Base-by-base conservation (phyloP, 257 asterid genomes). In the Thymus quinquecostatus region DNA sequence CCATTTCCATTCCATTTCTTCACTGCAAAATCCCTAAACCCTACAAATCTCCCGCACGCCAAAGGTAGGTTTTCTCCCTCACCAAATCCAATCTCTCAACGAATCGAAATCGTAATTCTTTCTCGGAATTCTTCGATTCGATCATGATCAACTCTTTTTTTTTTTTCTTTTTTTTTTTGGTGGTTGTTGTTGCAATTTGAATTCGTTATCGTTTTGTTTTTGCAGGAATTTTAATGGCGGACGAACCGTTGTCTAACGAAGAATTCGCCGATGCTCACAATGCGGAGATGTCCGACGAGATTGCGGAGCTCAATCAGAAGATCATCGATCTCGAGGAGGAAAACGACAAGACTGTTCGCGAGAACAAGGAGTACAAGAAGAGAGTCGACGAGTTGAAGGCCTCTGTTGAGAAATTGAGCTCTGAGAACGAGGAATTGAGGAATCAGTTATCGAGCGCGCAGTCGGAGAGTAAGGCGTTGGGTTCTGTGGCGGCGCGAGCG, bases 401-500 rank as follows among this genome's bases (percentile, higher is more conserved):
- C 14, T 78, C 87, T 4, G 54, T 81, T 14, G 56, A 82, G 72
- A 75, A 78, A 38, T 70, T 82, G 5, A 69, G 64, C 28, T 63
- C 10, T 7, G 86, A 75, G 77, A 82, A 82, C 58, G 81, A 41
- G 47, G 83, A 75, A 64, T 77, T 85, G 79, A 71, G 70, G 63
- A 60, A 64, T 8, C 75, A 82, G 75, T 73, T 80, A 40, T 83
- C 77, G 11, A 76, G 77, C 8, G 71, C 83, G 9, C 84, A 77
- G 53, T 71, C 86, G 4, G 92, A 86, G 67, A 81, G 29, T 55
- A 85, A 65, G 69, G 68, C 73, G 10, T 30, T 85, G 56, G 89
- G 75, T 3, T 38, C 81, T 1, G 93, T 86, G 59, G 93, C 85
- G 10, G 84, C 84, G 14, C 78, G 96, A 72, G 93, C 93, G 3